Evolutionary conservation across 345 rosid species (phyloP).

Genomic region (Lagerstroemia speciosa): DNA sequence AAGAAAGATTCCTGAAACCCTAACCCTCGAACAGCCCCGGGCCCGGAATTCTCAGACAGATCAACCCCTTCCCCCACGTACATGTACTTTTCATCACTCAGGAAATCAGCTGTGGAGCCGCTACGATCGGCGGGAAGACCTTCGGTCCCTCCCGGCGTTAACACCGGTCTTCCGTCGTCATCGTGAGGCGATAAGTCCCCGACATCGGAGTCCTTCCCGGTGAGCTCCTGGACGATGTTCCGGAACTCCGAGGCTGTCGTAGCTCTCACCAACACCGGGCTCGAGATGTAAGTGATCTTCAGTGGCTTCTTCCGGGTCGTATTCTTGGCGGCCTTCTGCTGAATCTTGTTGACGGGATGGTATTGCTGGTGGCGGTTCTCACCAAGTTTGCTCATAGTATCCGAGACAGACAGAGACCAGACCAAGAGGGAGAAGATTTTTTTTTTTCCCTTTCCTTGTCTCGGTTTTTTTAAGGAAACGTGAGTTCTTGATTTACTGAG

Average conservation of each 20-base stretch:
- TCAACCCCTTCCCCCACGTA: not conserved
- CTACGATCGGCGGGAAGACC: not conserved
- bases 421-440: too few relatives aligned
- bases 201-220: conserved; percentile 30
- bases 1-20: conserved; percentile 7
- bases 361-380: not conserved
- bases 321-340: conserved; percentile 3
- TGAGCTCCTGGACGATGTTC: conserved; percentile 39
- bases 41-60: not conserved
- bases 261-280: conserved; percentile 34
- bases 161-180: too few relatives aligned
- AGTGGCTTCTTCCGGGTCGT: conserved; percentile 24
- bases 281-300: conserved; percentile 40
- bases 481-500: not conserved
- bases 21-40: not conserved
- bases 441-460: not conserved
- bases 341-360: not conserved
- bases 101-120: too few relatives aligned
- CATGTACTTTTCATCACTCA: too few relatives aligned
- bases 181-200: not conserved
- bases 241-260: conserved; percentile 33
- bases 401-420: not conserved
- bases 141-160: not conserved
- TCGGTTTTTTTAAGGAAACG: too few relatives aligned
- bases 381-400: conserved; percentile 17